These are phyloP conservation scores for Mucor plumbeus DNA, from an alignment of 371 early-diverging fungal genomes.

Conservation along the genomic window DNA sequence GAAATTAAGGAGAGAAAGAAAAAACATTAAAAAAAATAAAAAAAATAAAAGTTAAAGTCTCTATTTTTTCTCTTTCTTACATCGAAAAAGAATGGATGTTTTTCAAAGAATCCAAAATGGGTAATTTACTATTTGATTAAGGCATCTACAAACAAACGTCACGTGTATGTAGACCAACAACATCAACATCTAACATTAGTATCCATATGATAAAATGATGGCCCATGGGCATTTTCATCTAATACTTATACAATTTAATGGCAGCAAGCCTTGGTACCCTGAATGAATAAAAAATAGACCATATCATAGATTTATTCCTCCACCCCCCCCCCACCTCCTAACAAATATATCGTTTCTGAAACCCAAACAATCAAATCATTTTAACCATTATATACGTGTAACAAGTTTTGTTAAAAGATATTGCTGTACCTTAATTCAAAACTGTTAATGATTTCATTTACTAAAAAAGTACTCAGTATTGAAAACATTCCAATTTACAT, in stretches of 20 bases:
- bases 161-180: slow-evolving; percentile 1
- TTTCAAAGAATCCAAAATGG: slow-evolving; percentile 23
- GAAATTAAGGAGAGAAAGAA: neutral
- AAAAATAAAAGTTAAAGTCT: neutral
- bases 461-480: neutral
- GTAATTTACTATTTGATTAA: slow-evolving; percentile 10
- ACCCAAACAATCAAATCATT: slow-evolving; percentile 1
- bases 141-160: neutral
- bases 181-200: neutral
- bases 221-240: neutral
- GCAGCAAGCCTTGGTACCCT: too few species aligned
- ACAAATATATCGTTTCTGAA: neutral
- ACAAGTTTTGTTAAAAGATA: neutral
- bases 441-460: slow-evolving; percentile 5
- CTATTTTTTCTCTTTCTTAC: neutral
- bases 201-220: neutral
- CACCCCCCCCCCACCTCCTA: too few species aligned
- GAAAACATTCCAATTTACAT: neutral
- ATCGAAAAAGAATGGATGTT: slow-evolving; percentile 19
- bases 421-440: slow-evolving; percentile 3
- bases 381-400: neutral
- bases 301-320: neutral
- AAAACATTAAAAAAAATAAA: slow-evolving; percentile 1
- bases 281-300: neutral
- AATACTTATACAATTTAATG: neutral